phyloP scores from a whole-genome alignment of 768 basidiomycete species.

The Naganishia vishniacii region DNA sequence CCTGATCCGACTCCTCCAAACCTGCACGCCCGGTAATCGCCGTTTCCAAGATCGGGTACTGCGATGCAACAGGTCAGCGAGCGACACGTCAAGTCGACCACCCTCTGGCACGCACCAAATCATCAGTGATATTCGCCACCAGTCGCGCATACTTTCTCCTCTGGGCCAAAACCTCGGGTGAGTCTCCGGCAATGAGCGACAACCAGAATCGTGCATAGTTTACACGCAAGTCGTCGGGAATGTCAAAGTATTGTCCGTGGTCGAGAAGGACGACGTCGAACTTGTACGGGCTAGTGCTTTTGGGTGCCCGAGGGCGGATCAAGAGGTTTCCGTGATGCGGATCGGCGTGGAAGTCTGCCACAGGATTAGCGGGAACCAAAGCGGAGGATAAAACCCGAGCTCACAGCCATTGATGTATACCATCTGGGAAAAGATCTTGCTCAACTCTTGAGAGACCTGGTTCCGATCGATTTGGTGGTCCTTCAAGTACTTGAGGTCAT shows the following conservation, averaged over 20 bases:
- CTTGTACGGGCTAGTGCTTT: slow-evolving; percentile 75
- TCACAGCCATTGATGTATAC: slow-evolving; percentile 83
- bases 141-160: slow-evolving; percentile 80
- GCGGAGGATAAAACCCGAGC: slow-evolving; percentile 58
- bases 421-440: slow-evolving; percentile 88
- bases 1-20: slow-evolving; percentile 46
- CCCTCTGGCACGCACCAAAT: slow-evolving; percentile 59
- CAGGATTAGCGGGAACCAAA: neutral
- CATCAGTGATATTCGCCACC: slow-evolving; percentile 83
- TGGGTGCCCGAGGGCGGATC: slow-evolving; percentile 65
- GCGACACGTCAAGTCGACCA: neutral
- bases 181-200: slow-evolving; percentile 69
- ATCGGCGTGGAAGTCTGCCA: slow-evolving; percentile 56
- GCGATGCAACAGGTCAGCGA: slow-evolving; percentile 4
- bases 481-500: slow-evolving; percentile 77
- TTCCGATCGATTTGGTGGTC: slow-evolving; percentile 82
- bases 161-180: slow-evolving; percentile 60
- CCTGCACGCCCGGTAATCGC: slow-evolving; percentile 80
- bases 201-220: slow-evolving; percentile 70
- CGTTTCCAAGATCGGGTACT: slow-evolving; percentile 93
- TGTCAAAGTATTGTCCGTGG: slow-evolving; percentile 77
- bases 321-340: slow-evolving; percentile 85
- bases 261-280: slow-evolving; percentile 94
- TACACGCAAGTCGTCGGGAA: slow-evolving; percentile 71
- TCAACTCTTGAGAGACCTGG: slow-evolving; percentile 82